Base-by-base conservation (phyloP, 495 filamentous ascomycete genomes). In the Lichenothelia convexa region DNA sequence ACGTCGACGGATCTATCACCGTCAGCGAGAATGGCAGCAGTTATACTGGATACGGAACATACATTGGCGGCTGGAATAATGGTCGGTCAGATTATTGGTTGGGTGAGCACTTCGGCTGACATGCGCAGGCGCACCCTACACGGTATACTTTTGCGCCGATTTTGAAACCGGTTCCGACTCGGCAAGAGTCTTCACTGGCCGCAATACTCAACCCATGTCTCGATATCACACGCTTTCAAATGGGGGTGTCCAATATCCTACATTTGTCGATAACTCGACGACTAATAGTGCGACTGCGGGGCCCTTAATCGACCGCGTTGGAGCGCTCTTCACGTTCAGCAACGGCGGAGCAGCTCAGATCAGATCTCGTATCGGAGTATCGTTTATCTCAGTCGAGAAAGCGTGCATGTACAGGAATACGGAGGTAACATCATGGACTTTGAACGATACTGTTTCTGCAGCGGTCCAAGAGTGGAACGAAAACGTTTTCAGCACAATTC, bases 401-500 rank as follows among this genome's bases (percentile, higher is more conserved):
- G 55, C 55, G 1, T 58, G 55, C 37, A 21, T 22, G 3, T 54
- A 47, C 46, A 49, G 46, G 21, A 44, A 56, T 35, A 29, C 44
- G n/a, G 52, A 56, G 42, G 46, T 56, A 8, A 16, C 35, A 4
- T 42, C 40, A 0, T 51, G 48, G 47, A 48, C 46, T 21, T 30
- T 58, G 15, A 44, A 53, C 35, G 29, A 39, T n/a, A 48, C 45
- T 5, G 49, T 45, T 2, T 22, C 45, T 30, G 42, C 40, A 6
- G 47, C 53, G 4, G 32, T 41, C 2, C 21, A 45, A 13, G 46
- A 51, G 30, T 58, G 55, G 55, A 56, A 56, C 30, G 16, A 38
- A 5, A 45, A 58, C 17, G 55, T 56, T 12, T 55, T 58, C 36
- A 48, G 43, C 16, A 51, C 56, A 17, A 51, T 56, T 17, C 44